Base-by-base conservation (phyloP, 805 yeast genomes). In the Nakazawaea ernobii region DNA sequence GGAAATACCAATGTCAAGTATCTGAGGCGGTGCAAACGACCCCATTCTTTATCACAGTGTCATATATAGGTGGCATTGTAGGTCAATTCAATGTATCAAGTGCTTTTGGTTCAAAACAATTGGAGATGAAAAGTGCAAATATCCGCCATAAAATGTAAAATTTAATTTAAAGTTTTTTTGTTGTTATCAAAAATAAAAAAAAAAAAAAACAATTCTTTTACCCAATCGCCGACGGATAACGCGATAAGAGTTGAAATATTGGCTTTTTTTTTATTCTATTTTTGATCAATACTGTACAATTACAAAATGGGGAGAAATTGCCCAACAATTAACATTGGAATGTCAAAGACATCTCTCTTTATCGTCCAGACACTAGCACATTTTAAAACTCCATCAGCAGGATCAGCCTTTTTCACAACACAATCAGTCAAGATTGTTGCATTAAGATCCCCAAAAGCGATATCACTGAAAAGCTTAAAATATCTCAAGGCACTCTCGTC, bases 351-450 rank as follows among this genome's bases (percentile, higher is more conserved):
- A 65, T 87, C 95, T 54, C 94, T 69, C 54, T 85, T 85, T 13
- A 87, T 88, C 0, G 95, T 87, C 90, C 94, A 85, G 13, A 87
- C 87, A 37, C 88, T 80, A 35, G 90, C 82, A 56, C 90, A 86
- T 50, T 79, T 79, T 38, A 63, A 55, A 6, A 24, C 14, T 36
- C 43, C 35, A 17, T 39, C 39, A 53, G 65, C 65, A 54, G 70
- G 72, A 30, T 56, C 55, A 2, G 70, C 70, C 48, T 65, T 67
- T 11, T 67, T 50, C 30, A 67, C 59, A 52, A 74, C 75, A 60
- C 82, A 76, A 52, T 70, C 72, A 2, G 83, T 78, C 39, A 71
- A 58, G 46, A 75, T 72, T 7, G 75, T 71, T 51, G 78, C 76
- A 53, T 75, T 78, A 46, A 78, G 66, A 57, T 76, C 79, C 5